Evolutionary conservation across 75 land plant species (phyloP).

Genomic region (Cryptomeria japonica): DNA sequence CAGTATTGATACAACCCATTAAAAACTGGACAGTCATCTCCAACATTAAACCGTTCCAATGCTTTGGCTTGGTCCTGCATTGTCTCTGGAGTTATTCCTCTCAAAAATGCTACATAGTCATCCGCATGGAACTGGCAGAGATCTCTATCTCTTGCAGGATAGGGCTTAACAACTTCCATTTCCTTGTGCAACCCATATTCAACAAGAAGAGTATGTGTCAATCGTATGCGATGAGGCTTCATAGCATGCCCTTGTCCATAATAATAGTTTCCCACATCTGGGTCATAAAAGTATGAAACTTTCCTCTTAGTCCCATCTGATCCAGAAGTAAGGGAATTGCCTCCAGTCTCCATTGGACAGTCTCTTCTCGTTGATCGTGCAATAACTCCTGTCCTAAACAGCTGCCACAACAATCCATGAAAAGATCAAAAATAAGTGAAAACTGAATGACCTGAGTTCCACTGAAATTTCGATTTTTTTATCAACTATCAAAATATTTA

Average conservation of each 20-base stretch:
- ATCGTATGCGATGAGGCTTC: constrained; percentile 75
- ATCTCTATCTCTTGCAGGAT: constrained; percentile 56
- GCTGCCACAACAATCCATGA: not conserved
- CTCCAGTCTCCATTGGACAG: constrained; percentile 38
- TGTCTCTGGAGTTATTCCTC: constrained; percentile 52
- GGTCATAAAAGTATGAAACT: constrained; percentile 64
- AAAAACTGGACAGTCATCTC: constrained; percentile 68
- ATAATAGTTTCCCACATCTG: constrained; percentile 72
- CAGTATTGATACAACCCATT: constrained; percentile 56
- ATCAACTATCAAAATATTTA: not conserved
- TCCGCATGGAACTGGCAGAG: constrained; percentile 69
- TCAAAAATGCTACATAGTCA: constrained; percentile 57
- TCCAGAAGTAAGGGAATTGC: constrained; percentile 47
- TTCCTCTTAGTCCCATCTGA: constrained; percentile 58
- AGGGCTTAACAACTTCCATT: constrained; percentile 51
- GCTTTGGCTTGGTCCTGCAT: constrained; percentile 40
- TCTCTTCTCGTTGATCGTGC: not conserved
- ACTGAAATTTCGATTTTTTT: not conserved
- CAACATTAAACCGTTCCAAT: constrained; percentile 61
- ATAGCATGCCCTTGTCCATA: constrained; percentile 71
- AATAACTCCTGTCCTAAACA: not conserved
- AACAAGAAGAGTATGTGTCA: constrained; percentile 68
- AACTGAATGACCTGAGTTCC: not conserved
- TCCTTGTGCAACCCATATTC: constrained; percentile 53
- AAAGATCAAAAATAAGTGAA: not conserved